Evolutionary conservation across 176 grass and related monocot species (phyloP).

Genomic region (Aegilops bicornis): DNA sequence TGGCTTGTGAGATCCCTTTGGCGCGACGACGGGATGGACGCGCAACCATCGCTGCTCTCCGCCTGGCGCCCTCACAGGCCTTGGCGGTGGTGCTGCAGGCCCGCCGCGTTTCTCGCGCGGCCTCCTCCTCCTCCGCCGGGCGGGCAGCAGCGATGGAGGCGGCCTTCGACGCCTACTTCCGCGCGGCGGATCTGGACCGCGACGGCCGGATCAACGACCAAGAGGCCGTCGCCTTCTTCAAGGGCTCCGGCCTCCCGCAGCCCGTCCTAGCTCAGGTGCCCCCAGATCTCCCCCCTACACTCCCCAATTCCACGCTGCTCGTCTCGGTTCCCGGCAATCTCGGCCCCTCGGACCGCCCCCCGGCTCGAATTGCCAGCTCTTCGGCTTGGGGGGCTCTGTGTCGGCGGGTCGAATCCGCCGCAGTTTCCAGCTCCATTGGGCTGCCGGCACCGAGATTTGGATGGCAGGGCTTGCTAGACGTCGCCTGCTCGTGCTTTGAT

Average conservation of each 20-base stretch:
- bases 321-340: neutral
- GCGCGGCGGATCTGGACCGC: constrained; percentile 85
- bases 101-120: neutral
- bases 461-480: neutral
- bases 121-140: neutral
- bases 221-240: constrained; percentile 94
- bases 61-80: too few species aligned
- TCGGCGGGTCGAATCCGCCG: neutral
- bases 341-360: neutral
- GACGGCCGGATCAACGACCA: constrained; percentile 94
- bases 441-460: neutral
- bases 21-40: too few species aligned
- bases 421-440: neutral
- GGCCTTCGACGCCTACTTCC: constrained; percentile 91
- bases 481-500: neutral
- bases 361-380: neutral
- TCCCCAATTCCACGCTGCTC: neutral
- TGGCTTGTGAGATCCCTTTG: too few species aligned
- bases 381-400: neutral
- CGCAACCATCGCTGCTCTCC: too few species aligned
- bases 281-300: constrained; percentile 15
- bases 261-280: constrained; percentile 84
- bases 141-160: too few species aligned
- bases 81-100: too few species aligned
- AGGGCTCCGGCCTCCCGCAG: constrained; percentile 83